Percentiles rank a stretch among this genome's conserved stretches.
phyloP scores from a whole-genome alignment of 2,329 filamentous ascomycete species.

The Purpureocillium lavendulum region DNA sequence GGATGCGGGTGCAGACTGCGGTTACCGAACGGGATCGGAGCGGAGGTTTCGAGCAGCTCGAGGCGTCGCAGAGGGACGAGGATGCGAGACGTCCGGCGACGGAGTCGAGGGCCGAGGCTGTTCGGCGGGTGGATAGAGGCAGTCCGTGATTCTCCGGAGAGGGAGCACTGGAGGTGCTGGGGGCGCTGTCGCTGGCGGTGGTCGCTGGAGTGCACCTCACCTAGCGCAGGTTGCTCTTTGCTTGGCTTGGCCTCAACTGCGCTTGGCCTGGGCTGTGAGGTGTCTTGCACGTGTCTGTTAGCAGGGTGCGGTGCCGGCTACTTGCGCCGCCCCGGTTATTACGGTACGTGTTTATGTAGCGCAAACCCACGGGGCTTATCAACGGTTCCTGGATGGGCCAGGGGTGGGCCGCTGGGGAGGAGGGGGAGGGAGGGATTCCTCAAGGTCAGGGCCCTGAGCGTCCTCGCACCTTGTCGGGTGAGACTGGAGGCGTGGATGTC shows the following conservation, averaged over 20 bases:
- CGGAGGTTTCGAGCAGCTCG: no score
- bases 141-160: constrained; percentile 3
- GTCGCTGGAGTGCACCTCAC: no score
- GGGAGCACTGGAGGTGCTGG: not conserved
- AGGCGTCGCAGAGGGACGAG: constrained; percentile 6
- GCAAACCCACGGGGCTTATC: not conserved
- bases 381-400: not conserved
- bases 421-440: no score
- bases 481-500: no score
- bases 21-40: constrained; percentile 2
- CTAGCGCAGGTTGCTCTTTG: no score
- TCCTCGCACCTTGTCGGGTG: no score
- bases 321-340: not conserved
- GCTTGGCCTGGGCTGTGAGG: no score
- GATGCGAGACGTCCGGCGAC: constrained; percentile 4
- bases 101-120: constrained; percentile 6
- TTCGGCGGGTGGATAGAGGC: constrained; percentile 2
- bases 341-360: constrained; percentile 1
- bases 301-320: not conserved
- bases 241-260: no score
- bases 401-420: no score
- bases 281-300: constrained; percentile 1
- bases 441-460: no score
- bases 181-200: not conserved
- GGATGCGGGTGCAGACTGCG: not conserved